Percentiles rank a stretch among this genome's conserved stretches.
Conservation (phyloP, 2,329 filamentous ascomycete species). For the Arthroderma uncinatum region DNA sequence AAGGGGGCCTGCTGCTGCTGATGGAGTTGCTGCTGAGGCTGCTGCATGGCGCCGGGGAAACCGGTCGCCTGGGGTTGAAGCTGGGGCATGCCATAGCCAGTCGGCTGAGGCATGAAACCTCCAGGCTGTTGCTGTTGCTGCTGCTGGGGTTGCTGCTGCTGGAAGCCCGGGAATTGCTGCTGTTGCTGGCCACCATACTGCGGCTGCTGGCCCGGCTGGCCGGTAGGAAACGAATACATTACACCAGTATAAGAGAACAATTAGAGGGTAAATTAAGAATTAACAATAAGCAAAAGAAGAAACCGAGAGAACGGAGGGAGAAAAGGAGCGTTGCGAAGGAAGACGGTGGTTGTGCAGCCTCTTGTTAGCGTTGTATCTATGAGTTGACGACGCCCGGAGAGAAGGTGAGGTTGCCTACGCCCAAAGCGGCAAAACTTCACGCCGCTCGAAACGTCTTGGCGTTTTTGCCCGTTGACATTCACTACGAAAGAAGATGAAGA, state of each 20-base stretch:
- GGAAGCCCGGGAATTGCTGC: slow-evolving; percentile 37
- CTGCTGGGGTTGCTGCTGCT: slow-evolving; percentile 38
- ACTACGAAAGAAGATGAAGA: not conserved
- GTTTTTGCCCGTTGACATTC: not conserved
- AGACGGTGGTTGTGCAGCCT: no score
- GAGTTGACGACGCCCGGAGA: no score
- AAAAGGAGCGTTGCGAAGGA: not conserved
- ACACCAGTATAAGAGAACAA: not conserved
- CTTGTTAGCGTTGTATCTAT: not conserved
- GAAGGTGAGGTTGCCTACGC: not conserved
- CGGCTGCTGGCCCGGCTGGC: slow-evolving; percentile 5
- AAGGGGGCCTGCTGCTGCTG: slow-evolving; percentile 32
- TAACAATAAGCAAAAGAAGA: not conserved
- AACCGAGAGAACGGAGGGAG: not conserved
- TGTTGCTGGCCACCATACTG: slow-evolving; percentile 35
- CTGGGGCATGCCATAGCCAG: slow-evolving; percentile 48
- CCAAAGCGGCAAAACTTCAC: slow-evolving; percentile 1
- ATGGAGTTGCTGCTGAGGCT: slow-evolving; percentile 7
- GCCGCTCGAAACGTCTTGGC: not conserved
- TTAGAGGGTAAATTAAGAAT: not conserved
- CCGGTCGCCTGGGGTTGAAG: slow-evolving; percentile 39
- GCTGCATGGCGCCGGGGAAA: slow-evolving; percentile 30
- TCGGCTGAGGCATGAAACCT: slow-evolving; percentile 51
- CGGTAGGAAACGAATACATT: slow-evolving; percentile 4
- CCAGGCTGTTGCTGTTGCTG: slow-evolving; percentile 47